phyloP scores from a whole-genome alignment of 768 basidiomycete genomes.

The Auricularia sp. region DNA sequence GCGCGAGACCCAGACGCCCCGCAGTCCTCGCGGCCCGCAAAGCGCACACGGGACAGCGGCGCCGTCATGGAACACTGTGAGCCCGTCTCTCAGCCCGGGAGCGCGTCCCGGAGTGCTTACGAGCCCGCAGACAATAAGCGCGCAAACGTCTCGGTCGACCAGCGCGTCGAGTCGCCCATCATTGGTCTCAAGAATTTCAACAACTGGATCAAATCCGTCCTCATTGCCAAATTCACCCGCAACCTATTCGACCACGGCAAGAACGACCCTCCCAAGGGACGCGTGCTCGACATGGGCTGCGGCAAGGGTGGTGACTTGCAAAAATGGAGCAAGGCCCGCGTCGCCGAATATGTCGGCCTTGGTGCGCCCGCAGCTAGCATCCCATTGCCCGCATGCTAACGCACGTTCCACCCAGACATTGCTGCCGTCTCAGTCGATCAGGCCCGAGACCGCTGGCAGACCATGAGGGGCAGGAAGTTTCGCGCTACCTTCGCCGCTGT shows the following conservation, averaged over 20 bases:
- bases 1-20: constrained; percentile 19
- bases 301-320: constrained; percentile 98
- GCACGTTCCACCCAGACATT: constrained; percentile 47
- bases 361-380: constrained; percentile 38
- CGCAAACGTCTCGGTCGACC: constrained; percentile 79
- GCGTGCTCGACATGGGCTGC: constrained; percentile 92
- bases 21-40: constrained; percentile 33
- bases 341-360: constrained; percentile 68
- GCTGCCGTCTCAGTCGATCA: constrained; percentile 83
- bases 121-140: constrained; percentile 71
- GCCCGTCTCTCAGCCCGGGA: constrained; percentile 19
- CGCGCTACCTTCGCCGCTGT: constrained; percentile 73
- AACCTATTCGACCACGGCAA: constrained; percentile 17
- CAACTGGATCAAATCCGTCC: constrained; percentile 98
- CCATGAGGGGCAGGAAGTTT: constrained; percentile 38
- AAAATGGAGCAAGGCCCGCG: constrained; percentile 86
- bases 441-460: constrained; percentile 59
- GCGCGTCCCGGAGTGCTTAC: background rate
- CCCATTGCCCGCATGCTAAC: background rate
- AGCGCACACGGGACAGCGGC: constrained; percentile 55
- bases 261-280: constrained; percentile 34
- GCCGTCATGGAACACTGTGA: constrained; percentile 71
- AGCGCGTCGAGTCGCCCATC: constrained; percentile 83
- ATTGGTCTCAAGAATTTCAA: constrained; percentile 97
- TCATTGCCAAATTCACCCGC: constrained; percentile 78